phyloP scores from a whole-genome alignment of 805 yeast species.

The Monosporozyma yasuniensis region DNA sequence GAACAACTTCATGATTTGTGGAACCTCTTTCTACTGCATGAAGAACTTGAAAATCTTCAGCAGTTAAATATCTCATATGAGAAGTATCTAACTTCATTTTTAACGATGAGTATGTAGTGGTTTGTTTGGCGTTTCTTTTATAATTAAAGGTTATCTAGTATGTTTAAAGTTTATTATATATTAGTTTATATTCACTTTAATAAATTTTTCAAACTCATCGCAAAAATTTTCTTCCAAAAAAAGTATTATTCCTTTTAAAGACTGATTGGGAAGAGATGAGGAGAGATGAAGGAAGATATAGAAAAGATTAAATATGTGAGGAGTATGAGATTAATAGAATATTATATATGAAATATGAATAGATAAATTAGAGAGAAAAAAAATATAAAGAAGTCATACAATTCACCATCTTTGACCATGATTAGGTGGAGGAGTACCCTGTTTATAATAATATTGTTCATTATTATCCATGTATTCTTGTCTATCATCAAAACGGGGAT shows the following conservation, averaged over 20 bases:
- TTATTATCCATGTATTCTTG: constrained; percentile 8
- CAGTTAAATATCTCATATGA: constrained; percentile 85
- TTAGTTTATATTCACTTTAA: neutral
- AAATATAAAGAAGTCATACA: neutral
- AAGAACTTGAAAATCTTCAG: constrained; percentile 83
- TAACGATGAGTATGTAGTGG: neutral
- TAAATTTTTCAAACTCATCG: constrained; percentile 2
- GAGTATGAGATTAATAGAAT: neutral
- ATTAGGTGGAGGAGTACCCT: neutral
- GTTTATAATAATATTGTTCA: neutral
- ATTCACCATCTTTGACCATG: neutral
- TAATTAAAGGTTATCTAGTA: neutral
- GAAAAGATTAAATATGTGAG: neutral
- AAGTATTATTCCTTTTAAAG: neutral
- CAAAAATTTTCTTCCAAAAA: neutral
- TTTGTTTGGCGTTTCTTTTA: neutral
- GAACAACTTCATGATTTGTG: constrained; percentile 89
- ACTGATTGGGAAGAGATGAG: neutral
- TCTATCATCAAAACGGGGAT: constrained; percentile 5
- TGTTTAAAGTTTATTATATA: neutral
- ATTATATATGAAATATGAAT: neutral
- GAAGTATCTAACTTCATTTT: constrained; percentile 86
- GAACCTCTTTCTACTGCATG: constrained; percentile 88
- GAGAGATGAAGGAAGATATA: neutral
- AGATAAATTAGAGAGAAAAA: neutral